Evolutionary conservation across 768 basidiomycete species (phyloP), one percentile per base, ranked within the genome.

Genomic region (Phaeotremella fagi): DNA sequence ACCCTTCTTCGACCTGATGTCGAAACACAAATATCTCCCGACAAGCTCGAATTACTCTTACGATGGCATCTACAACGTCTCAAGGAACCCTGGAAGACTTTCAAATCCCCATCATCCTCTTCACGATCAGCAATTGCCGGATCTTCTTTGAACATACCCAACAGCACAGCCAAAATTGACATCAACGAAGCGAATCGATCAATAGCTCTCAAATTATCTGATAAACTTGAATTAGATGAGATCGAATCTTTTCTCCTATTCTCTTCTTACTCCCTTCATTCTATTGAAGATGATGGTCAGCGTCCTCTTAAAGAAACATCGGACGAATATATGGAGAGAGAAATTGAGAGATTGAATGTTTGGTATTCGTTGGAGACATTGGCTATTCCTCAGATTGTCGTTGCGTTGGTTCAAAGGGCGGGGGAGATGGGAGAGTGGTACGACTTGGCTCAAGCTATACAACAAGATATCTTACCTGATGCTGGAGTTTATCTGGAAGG

Each of bases 311-410:
- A 82, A n/a, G 74, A 76, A 43, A 71, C 70, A 5, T 76, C 75
- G 9, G 50, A 60, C 14, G 20, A 5, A 22, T 4, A 11, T 4
- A 48, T 12, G 56, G 31, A 15, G 48, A 35, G 25, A 45, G 44
- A 50, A 55, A 77, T 88, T 25, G 81, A 83, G 50, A 81, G 82
- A 24, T 83, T 94, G 61, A 85, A 85, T 0, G 82, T 84, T 4
- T 74, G 90, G 80, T 88, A 87, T 73, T 82, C 83, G 59, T 83
- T 85, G 3, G 90, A 97, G 71, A 80, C 85, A 12, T 80, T 92
- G 16, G 83, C 80, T 61, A 71, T 85, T 41, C 77, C 86, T 14
- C 83, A 86, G 36, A 76, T 83, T 26, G 80, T 89, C 48, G 81
- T 86, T 5, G 84, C 87, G 0, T 79, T 95, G 2, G 81, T 92